Conservation (phyloP, 1,139 yeast species). For the Taphrina confusa region DNA sequence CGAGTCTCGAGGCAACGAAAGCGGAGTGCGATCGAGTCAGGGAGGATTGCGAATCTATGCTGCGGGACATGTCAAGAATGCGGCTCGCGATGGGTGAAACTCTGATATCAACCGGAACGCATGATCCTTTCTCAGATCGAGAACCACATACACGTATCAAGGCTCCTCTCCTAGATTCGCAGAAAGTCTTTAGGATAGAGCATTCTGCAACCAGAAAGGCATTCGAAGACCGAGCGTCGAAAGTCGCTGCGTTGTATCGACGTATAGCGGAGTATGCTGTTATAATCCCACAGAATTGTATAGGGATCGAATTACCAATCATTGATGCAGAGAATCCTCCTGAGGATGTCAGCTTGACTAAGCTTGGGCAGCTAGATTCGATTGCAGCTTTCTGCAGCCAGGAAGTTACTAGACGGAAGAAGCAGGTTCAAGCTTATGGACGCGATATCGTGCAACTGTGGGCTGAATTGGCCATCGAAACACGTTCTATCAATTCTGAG, state of each 20-base stretch:
- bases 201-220: slow-evolving; percentile 16
- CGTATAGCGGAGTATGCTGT: background rate
- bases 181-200: slow-evolving; percentile 17
- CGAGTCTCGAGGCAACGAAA: slow-evolving; percentile 18
- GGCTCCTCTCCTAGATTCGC: slow-evolving; percentile 26
- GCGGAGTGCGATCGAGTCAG: slow-evolving; percentile 25
- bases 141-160: background rate
- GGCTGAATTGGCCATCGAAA: slow-evolving; percentile 30
- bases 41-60: slow-evolving; percentile 21
- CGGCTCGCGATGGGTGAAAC: slow-evolving; percentile 28
- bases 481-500: background rate
- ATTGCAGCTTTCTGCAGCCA: slow-evolving; percentile 10
- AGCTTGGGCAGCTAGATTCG: slow-evolving; percentile 26
- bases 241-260: slow-evolving; percentile 9
- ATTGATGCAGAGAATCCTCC: slow-evolving; percentile 15
- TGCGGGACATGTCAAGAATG: slow-evolving; percentile 23
- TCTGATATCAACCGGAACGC: background rate
- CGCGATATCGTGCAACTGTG: slow-evolving; percentile 24
- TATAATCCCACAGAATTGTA: background rate
- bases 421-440: slow-evolving; percentile 14
- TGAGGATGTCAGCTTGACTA: slow-evolving; percentile 27
- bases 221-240: slow-evolving; percentile 14
- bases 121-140: slow-evolving; percentile 7
- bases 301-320: slow-evolving; percentile 2
- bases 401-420: slow-evolving; percentile 5